Percentiles rank a stretch among this genome's conserved stretches.
phyloP scores from a whole-genome alignment of 1,139 yeast species.

The Meyerozyma athensensis region DNA sequence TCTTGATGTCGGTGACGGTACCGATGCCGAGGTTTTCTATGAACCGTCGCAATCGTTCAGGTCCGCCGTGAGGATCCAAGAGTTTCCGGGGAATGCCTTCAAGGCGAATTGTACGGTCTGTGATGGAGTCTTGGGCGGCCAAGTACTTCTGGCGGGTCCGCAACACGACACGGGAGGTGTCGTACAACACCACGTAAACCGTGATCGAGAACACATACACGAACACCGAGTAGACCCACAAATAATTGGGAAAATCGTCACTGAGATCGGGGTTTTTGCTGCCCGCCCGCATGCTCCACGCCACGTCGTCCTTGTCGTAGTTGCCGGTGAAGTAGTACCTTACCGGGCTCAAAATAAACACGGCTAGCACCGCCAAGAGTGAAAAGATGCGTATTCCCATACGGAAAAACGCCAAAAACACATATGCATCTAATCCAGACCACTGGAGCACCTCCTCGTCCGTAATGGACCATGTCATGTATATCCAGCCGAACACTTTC shows the following conservation, averaged over 20 bases:
- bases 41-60: constrained; percentile 36
- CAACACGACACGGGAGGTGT: constrained; percentile 34
- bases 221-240: constrained; percentile 40
- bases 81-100: constrained; percentile 47
- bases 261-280: constrained; percentile 13
- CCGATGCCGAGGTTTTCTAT: constrained; percentile 63
- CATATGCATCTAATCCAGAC: constrained; percentile 45
- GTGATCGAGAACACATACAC: constrained; percentile 39
- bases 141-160: constrained; percentile 38
- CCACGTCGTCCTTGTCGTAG: constrained; percentile 37
- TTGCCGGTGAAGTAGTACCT: constrained; percentile 43
- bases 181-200: constrained; percentile 29
- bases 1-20: constrained; percentile 48
- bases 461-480: constrained; percentile 28
- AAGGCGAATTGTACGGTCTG: constrained; percentile 43
- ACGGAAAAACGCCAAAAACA: constrained; percentile 39
- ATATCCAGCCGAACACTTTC: constrained; percentile 39
- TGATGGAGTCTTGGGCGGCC: constrained; percentile 41
- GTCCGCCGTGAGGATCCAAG: constrained; percentile 26
- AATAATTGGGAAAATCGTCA: constrained; percentile 17
- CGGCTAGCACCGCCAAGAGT: constrained; percentile 32
- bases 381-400: constrained; percentile 42
- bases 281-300: constrained; percentile 9
- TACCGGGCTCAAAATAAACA: constrained; percentile 39
- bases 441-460: constrained; percentile 40